Base-by-base conservation (phyloP, 805 yeast genomes). In the Cyberlindnera lachancei region DNA sequence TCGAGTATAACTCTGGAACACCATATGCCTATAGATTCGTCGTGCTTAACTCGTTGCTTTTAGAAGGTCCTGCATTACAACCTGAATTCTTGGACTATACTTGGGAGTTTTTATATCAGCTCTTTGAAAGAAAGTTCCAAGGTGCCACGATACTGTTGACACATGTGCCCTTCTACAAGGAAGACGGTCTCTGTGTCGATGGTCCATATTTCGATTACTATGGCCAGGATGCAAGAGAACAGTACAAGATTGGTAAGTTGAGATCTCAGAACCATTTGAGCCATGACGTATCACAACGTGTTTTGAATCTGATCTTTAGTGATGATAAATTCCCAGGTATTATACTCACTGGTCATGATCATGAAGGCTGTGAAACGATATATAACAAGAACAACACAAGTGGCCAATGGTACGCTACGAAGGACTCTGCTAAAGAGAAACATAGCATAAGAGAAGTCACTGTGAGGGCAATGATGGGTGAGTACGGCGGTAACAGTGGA, bases 401-500 rank as follows among this genome's bases (percentile, higher is more conserved):
- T 14, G 66, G 64, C 5, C 57, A 61, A 13, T 82, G 94, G 94
- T 64, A 55, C 6, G 82, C 87, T 0, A 54, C 72, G 0, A 75
- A 72, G 41, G 15, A 9, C 15, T 48, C 52, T 4, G 52, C 53
- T 1, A 42, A 49, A 1, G 43, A 49, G 21, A 55, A 48, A 14
- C 48, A 52, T n/a, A 61, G 66, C 13, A 59, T 86, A 11, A 66
- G 75, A 35, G 97, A 90, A 56, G 63, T 83, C 35, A 90, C 94
- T 0, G 96, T 92, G 15, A 65, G 88, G 36, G 75, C 96, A 13
- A 82, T 90, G 76, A 92, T 92, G 97, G 98, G 98, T 13, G 96
- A 92, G 50, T 92, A 66, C 48, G 82, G 79, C 37, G 98, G 98
- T 3, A 83, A 81, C 46, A 72, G 87, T 2, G 98, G 97, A 0